Evolutionary conservation across 2,329 filamentous ascomycete genomes (phyloP).

Genomic region (Cercospora brassicicola): DNA sequence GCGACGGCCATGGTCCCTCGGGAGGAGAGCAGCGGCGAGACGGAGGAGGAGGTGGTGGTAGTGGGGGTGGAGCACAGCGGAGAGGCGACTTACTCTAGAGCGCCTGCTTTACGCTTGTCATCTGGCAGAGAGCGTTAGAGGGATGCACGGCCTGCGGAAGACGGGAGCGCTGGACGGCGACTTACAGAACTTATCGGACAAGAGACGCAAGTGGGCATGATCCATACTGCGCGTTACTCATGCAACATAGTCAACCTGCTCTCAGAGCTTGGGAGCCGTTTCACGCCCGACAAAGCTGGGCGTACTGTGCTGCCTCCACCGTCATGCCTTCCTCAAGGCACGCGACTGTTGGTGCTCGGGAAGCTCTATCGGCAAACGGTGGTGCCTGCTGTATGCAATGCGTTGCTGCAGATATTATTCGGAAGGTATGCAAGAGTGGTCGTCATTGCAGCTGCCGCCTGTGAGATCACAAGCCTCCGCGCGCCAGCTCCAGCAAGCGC

Average conservation of each 20-base stretch:
- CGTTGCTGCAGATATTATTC: background rate
- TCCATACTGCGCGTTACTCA: slow-evolving; percentile 5
- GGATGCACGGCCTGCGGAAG: background rate
- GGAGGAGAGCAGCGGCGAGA: background rate
- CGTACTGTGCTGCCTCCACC: background rate
- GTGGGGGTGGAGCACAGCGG: background rate
- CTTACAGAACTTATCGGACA: slow-evolving; percentile 87
- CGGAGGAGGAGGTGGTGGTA: background rate
- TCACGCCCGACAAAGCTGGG: background rate
- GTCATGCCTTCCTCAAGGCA: background rate
- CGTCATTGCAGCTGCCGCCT: background rate
- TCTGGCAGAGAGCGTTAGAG: slow-evolving; percentile 43
- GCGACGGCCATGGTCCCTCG: slow-evolving; percentile 8
- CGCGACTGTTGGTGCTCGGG: background rate
- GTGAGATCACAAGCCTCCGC: background rate
- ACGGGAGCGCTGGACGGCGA: background rate
- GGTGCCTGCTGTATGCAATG: background rate
- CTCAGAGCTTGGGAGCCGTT: background rate
- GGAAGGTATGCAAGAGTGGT: background rate
- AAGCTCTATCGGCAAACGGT: background rate
- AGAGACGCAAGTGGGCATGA: slow-evolving; percentile 57
- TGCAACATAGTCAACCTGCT: background rate
- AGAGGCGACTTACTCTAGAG: slow-evolving; percentile 73
- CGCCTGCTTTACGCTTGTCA: slow-evolving; percentile 94
- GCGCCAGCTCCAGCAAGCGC: slow-evolving; percentile 1